A percentile compares a stretch with the other conserved stretches of the same genome.
Evolutionary conservation across 169 alveolate genomes (phyloP).

Genomic region (Cryptosporidium viatorum): DNA sequence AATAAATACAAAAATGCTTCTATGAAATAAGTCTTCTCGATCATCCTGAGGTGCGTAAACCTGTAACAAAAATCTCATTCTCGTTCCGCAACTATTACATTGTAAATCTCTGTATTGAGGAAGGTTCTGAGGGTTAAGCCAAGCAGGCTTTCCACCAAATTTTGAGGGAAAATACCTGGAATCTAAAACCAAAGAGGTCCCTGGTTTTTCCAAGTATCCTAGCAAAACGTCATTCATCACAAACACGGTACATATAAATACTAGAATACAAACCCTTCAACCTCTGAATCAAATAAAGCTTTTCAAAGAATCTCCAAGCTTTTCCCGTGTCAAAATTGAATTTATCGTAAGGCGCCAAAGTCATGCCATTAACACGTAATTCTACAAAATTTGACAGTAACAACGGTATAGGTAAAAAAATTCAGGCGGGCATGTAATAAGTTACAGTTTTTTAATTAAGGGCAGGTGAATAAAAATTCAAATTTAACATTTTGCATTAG

Average conservation of each 20-base stretch:
- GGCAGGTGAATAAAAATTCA: background rate
- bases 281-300: background rate
- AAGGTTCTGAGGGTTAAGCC: constrained; percentile 77
- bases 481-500: background rate
- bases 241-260: background rate
- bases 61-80: constrained; percentile 65
- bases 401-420: background rate
- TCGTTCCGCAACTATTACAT: constrained; percentile 45
- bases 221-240: constrained; percentile 27
- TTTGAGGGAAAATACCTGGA: constrained; percentile 77
- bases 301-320: background rate
- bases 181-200: background rate
- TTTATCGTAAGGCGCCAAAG: background rate
- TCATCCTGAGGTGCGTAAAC: constrained; percentile 67
- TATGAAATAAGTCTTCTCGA: constrained; percentile 65
- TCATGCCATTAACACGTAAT: constrained; percentile 25
- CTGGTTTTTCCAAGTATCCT: constrained; percentile 59
- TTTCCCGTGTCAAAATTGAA: background rate
- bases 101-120: constrained; percentile 56
- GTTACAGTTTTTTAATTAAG: background rate
- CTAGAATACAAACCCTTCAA: background rate
- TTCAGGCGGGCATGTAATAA: constrained; percentile 4
- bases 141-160: constrained; percentile 79
- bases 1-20: constrained; percentile 54
- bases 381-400: constrained; percentile 13